A percentile compares a stretch with the other conserved stretches of the same genome.
Conservation (phyloP, 78 protist species). For the Dictyostelium intermedium region DNA sequence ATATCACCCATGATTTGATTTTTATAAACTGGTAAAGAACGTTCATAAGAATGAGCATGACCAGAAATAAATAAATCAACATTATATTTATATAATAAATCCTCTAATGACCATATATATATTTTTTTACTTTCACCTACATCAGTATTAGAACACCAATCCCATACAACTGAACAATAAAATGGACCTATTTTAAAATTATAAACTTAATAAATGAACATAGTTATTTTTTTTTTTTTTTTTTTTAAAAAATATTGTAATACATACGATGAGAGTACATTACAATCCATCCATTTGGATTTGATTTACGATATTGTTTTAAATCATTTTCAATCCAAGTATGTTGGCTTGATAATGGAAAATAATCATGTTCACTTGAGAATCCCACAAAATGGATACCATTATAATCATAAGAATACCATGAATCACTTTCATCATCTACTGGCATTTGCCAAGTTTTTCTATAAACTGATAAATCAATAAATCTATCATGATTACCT, state of each 20-base stretch:
- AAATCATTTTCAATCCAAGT: conserved; percentile 44
- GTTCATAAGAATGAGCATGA: conserved; percentile 51
- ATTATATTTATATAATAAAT: conserved; percentile 16
- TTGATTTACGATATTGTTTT: neutral
- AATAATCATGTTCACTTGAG: conserved; percentile 16
- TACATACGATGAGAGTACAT: conserved; percentile 42
- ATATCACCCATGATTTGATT: neutral
- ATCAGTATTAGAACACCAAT: conserved; percentile 28
- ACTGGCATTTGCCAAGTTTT: conserved; percentile 45
- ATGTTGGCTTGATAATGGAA: conserved; percentile 1
- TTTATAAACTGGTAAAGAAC: conserved; percentile 25
- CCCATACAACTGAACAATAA: conserved; percentile 14
- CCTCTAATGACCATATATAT: neutral
- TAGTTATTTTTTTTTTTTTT: no score
- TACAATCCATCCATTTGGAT: conserved; percentile 55
- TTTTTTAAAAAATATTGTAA: neutral
- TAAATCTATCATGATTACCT: conserved; percentile 44
- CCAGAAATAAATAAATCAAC: conserved; percentile 46
- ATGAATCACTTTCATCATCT: neutral
- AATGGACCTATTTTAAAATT: neutral
- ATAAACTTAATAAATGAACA: neutral
- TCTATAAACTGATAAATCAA: conserved; percentile 2
- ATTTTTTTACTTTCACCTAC: neutral
- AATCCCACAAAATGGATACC: conserved; percentile 42
- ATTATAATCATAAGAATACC: conserved; percentile 43